phyloP scores from a whole-genome alignment of 2,329 filamentous ascomycete species.

The Sporothrix pallida region DNA sequence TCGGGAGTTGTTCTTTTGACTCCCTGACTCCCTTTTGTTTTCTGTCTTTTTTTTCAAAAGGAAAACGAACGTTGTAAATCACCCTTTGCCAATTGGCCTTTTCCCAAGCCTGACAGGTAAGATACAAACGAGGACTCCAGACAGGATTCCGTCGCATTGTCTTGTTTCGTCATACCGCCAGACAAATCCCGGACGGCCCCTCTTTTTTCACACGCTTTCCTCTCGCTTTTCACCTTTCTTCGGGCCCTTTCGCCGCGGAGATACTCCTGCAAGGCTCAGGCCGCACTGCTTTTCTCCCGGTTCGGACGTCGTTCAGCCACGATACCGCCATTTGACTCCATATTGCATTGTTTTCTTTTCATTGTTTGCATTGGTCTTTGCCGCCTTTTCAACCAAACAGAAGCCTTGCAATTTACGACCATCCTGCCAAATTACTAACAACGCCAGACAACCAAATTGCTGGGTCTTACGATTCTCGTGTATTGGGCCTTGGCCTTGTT shows the following conservation, averaged over 20 bases:
- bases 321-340: background rate
- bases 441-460: background rate
- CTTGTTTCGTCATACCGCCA: background rate
- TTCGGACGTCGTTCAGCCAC: background rate
- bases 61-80: background rate
- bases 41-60: background rate
- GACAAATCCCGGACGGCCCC: background rate
- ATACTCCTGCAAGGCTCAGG: constrained; percentile 22
- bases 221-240: background rate
- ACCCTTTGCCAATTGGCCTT: background rate
- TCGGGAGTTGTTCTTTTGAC: background rate
- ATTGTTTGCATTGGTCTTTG: background rate
- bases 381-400: constrained; percentile 1
- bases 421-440: background rate
- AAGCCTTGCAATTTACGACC: background rate
- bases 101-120: background rate
- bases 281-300: background rate
- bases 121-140: background rate
- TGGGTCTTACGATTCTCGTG: constrained; percentile 1
- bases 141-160: background rate
- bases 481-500: background rate
- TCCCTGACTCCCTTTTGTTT: background rate
- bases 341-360: too few species aligned
- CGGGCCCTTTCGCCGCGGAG: constrained; percentile 36
- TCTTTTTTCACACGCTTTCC: too few species aligned